Evolutionary conservation across 2,329 filamentous ascomycete species (phyloP), one percentile per base, ranked within the genome.

Genomic region (Elsinoe perseae): DNA sequence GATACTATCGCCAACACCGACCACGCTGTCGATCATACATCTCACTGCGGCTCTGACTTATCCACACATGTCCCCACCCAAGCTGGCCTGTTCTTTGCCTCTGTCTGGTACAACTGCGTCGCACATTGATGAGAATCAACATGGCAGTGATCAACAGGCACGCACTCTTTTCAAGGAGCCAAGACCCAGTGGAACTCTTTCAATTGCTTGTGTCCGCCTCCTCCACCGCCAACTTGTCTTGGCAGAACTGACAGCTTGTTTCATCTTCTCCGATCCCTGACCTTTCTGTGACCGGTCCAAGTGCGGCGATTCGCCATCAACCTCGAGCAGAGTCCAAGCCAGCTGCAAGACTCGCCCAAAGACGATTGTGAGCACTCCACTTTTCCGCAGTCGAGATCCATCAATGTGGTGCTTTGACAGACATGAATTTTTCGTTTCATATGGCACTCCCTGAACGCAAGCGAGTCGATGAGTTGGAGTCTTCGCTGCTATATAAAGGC

Each of bases 61-160:
- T 28, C 23, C 25, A 50, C 44, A 25, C 3, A 30, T 18, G 14
- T 50, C 14, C 48, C 28, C 48, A 25, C 18, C 32, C 30, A 30
- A 34, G 30, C 28, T 34, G 28, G 7, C n/a, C 16, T 4, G 38
- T 20, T 38, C 28, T 52, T 52, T 12, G 27, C 18, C 25, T 10
- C 44, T 32, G 14, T 20, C 25, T 12, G 25, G 44, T 32, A 20
- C 48, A 21, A n/a, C 43, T 48, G 43, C 6, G 32, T 52, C 30
- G 38, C 48, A 38, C 16, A 21, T 52, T 52, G 48, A 52, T 52
- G 48, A 38, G 16, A 30, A 52, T 38, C 48, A 52, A 38, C 48
- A 32, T 16, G 30, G 28, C 48, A 52, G 28, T 38, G 30, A 25
- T 38, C 30, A 52, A 52, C 30, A 52, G 30, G 48, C 28, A 23